phyloP scores from a whole-genome alignment of 805 yeast species.

The Candida boleticola region DNA sequence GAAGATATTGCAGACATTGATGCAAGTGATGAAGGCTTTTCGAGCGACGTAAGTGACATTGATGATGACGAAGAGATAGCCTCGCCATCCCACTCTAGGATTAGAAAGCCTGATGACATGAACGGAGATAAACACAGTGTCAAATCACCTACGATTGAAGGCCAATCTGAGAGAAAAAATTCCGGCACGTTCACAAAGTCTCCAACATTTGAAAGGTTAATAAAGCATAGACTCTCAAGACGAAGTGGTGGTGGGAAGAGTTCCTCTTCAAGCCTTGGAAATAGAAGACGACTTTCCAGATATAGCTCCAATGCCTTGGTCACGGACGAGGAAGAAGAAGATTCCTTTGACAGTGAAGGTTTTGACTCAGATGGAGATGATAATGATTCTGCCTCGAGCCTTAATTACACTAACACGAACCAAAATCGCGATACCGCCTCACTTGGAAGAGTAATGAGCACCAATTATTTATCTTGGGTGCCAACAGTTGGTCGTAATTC shows the following conservation, averaged over 20 bases:
- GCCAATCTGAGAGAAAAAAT: conserved; percentile 10
- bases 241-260: neutral
- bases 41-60: neutral
- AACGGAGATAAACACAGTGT: too few relatives aligned
- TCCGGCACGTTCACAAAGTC: conserved; percentile 24
- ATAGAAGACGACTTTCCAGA: neutral
- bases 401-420: conserved; percentile 3
- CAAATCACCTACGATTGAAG: neutral
- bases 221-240: conserved; percentile 1
- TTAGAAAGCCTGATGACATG: conserved; percentile 3
- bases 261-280: conserved; percentile 15
- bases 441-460: conserved; percentile 33
- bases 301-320: conserved; percentile 1
- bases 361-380: conserved; percentile 13
- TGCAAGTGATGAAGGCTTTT: neutral
- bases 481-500: conserved; percentile 95
- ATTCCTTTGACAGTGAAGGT: conserved; percentile 13
- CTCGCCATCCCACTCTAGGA: neutral
- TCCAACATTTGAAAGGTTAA: conserved; percentile 49
- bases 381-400: conserved; percentile 5
- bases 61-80: neutral
- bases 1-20: neutral
- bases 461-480: conserved; percentile 79
- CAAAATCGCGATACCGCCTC: neutral
- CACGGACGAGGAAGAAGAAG: conserved; percentile 13